Percentiles rank a stretch among this genome's conserved stretches.
Conservation (phyloP, 2,329 filamentous ascomycete species). For the Trichophyton schoenleinii region DNA sequence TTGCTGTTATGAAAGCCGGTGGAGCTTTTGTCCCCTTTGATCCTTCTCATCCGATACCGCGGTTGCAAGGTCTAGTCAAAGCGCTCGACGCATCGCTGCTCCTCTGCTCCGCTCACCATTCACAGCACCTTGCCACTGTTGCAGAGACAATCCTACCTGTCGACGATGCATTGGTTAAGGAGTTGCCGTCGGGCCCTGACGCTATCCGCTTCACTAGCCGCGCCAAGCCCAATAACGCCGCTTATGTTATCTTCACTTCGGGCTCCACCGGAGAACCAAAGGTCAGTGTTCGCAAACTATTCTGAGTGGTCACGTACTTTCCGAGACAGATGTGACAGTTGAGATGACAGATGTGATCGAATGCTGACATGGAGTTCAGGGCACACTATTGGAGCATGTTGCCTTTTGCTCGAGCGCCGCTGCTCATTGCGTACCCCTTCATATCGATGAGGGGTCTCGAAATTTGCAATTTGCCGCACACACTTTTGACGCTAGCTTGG, state of each 20-base stretch:
- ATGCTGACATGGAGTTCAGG: slow-evolving; percentile 23
- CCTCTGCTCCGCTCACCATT: slow-evolving; percentile 22
- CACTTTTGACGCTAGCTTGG: slow-evolving; percentile 44
- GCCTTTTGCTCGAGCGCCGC: slow-evolving; percentile 45
- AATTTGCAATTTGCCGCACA: slow-evolving; percentile 47
- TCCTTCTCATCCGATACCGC: slow-evolving; percentile 27
- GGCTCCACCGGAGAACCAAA: slow-evolving; percentile 46
- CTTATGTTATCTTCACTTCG: slow-evolving; percentile 49
- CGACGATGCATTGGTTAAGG: slow-evolving; percentile 18
- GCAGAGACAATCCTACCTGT: slow-evolving; percentile 21
- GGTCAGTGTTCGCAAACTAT: slow-evolving; percentile 15
- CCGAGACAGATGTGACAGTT: not conserved
- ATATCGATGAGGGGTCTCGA: slow-evolving; percentile 40
- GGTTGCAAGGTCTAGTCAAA: slow-evolving; percentile 24
- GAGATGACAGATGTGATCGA: not conserved
- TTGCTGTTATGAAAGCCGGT: slow-evolving; percentile 33
- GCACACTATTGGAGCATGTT: slow-evolving; percentile 51
- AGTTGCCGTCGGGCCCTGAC: slow-evolving; percentile 14
- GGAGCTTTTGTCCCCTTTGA: slow-evolving; percentile 32
- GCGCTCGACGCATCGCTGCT: slow-evolving; percentile 24
- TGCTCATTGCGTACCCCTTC: slow-evolving; percentile 40
- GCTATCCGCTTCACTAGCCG: slow-evolving; percentile 15
- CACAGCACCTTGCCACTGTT: slow-evolving; percentile 15
- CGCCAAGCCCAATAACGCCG: slow-evolving; percentile 23
- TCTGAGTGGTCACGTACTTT: not conserved